Conservation (phyloP, 1,139 yeast species). For the Scheffersomyces cryptocercus region DNA sequence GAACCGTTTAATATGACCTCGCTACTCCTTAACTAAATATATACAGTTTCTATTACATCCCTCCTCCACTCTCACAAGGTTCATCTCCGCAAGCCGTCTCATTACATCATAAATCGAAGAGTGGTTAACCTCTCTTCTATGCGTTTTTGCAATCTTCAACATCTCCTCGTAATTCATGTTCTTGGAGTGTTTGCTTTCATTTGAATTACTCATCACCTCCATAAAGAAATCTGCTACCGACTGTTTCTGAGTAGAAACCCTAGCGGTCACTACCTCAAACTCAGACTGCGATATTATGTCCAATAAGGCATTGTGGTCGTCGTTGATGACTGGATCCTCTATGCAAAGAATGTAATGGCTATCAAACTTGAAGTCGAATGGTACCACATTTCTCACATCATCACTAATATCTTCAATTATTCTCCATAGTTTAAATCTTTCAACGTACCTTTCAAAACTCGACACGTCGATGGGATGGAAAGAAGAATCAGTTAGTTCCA, state of each 20-base stretch:
- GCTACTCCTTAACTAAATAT: slow-evolving; percentile 14
- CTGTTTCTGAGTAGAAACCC: slow-evolving; percentile 21
- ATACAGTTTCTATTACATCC: slow-evolving; percentile 20
- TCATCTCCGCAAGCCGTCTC: slow-evolving; percentile 29
- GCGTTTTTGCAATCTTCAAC: slow-evolving; percentile 14
- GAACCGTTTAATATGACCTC: no score
- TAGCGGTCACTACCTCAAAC: slow-evolving; percentile 30
- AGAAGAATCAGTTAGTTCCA: background rate
- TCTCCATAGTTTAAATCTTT: background rate
- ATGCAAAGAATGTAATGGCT: slow-evolving; percentile 31
- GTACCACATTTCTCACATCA: slow-evolving; percentile 20
- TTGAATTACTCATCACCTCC: background rate
- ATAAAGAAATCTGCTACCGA: slow-evolving; percentile 15
- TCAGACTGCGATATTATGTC: slow-evolving; percentile 20
- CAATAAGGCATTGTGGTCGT: slow-evolving; percentile 25
- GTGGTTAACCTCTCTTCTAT: slow-evolving; percentile 2
- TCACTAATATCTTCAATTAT: background rate
- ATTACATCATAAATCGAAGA: slow-evolving; percentile 16
- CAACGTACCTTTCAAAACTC: background rate
- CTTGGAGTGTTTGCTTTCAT: background rate
- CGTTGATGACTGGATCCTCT: slow-evolving; percentile 23
- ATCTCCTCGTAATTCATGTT: slow-evolving; percentile 17
- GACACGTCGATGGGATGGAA: background rate
- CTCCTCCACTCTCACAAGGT: slow-evolving; percentile 29
- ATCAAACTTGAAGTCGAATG: slow-evolving; percentile 34